Evolutionary conservation across 352 stramenopile species (phyloP).

Genomic region (Hyaloperonospora arabidopsidis): DNA sequence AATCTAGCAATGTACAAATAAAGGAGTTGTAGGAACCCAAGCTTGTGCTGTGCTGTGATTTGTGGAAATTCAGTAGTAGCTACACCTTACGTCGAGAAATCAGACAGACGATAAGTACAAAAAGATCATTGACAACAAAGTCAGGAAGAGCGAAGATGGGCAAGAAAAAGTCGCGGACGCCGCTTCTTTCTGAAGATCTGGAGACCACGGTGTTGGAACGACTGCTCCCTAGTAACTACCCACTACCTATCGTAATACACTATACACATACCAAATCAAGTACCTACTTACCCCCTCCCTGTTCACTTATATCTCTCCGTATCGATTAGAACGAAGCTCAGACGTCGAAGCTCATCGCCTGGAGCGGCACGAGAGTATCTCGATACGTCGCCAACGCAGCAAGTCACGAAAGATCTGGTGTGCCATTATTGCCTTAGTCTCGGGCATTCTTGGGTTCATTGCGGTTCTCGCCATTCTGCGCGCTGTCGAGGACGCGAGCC

Average conservation of each 20-base stretch:
- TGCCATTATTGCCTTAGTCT: slow-evolving; percentile 67
- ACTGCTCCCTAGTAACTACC: slow-evolving; percentile 35
- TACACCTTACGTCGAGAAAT: no score
- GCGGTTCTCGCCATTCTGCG: slow-evolving; percentile 73
- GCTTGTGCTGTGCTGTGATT: no score
- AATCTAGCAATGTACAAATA: no score
- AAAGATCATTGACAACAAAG: slow-evolving; percentile 4
- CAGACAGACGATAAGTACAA: no score
- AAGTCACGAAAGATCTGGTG: slow-evolving; percentile 75
- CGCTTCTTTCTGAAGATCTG: slow-evolving; percentile 38
- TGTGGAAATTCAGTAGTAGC: slow-evolving; percentile 5
- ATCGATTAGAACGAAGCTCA: slow-evolving; percentile 14
- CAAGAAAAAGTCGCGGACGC: slow-evolving; percentile 56
- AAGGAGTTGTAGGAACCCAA: no score
- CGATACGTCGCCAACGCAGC: slow-evolving; percentile 41
- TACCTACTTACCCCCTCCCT: slow-evolving; percentile 5
- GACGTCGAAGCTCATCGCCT: slow-evolving; percentile 25
- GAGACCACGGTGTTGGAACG: slow-evolving; percentile 37
- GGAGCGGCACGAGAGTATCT: slow-evolving; percentile 31
- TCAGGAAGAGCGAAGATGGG: slow-evolving; percentile 26
- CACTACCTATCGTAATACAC: neutral
- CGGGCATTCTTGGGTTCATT: slow-evolving; percentile 78
- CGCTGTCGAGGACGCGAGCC: slow-evolving; percentile 71
- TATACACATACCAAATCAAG: neutral
- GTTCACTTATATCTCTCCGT: slow-evolving; percentile 11